Evolutionary conservation across 371 early-diverging fungal species (phyloP), one percentile per base, ranked within the genome.

Genomic region (Ordospora pajunii): DNA sequence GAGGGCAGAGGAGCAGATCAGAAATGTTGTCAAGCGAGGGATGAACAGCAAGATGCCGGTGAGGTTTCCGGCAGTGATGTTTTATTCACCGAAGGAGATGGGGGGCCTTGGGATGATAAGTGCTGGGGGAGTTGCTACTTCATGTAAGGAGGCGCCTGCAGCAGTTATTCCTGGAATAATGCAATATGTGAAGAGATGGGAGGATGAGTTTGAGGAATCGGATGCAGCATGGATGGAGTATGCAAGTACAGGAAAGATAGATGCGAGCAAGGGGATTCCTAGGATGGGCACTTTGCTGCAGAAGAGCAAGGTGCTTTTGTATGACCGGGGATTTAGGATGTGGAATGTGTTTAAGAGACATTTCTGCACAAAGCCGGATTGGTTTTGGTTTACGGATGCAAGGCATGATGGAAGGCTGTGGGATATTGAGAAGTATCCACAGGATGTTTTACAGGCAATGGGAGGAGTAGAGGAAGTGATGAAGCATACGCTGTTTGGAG

Each of bases 41-140:
- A 89, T 99, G 76, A 97, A 97, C 86, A 91, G 92, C 54, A 96
- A 96, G 86, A 96, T 96, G 95, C 95, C 96, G 72, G 89, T 89
- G 32, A 89, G 99, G 83, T 96, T 96, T 89, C 98, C 98, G 45
- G 93, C 93, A 17, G 92, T 93, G 3, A 90, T 95, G 0, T 92
- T 94, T 84, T 91, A 90, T 86, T 85, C 81, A 87, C 89, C 93
- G 4, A 91, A 91, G 87, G 94, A 95, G 86, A 85, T 94, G 72
- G 98, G 98, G 79, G 98, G 99, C 71, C 87, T 99, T 21, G 95
- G 95, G 73, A 95, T 99, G 96, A 87, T 96, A 49, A 75, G 64
- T 14, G 63, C 21, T 19, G 58, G 58, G n/a, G 58, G 58, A 2
- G 37, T 25, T 14, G 9, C 6, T 27, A 19, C 17, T 58, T 27